Percentiles rank a stretch among this genome's conserved stretches.
phyloP scores from a whole-genome alignment of 2,329 filamentous ascomycete species.

The Lasiodiplodia gonubiensis region DNA sequence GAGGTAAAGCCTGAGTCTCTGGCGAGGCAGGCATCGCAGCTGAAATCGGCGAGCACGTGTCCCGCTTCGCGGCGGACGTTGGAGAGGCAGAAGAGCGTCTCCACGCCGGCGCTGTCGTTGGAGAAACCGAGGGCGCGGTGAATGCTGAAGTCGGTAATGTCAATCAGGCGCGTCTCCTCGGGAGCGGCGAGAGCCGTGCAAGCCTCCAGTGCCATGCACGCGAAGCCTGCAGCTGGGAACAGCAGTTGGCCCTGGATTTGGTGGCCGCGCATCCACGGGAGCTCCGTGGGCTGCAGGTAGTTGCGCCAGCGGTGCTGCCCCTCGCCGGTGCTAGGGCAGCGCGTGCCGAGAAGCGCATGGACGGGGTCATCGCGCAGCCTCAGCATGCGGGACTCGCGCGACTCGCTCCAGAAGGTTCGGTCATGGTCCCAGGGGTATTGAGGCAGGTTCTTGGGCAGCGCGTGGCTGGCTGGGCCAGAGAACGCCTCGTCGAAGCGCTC shows the following conservation, averaged over 20 bases:
- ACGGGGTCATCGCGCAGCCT: conserved; percentile 32
- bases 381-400: conserved; percentile 32
- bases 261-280: conserved; percentile 34
- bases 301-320: conserved; percentile 36
- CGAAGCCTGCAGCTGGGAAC: conserved; percentile 53
- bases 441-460: conserved; percentile 32
- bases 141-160: conserved; percentile 32
- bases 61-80: neutral
- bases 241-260: conserved; percentile 39
- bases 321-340: conserved; percentile 30
- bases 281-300: conserved; percentile 35
- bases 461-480: conserved; percentile 3
- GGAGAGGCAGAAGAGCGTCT: conserved; percentile 4
- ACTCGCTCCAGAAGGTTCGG: conserved; percentile 38
- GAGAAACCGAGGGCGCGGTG: conserved; percentile 30
- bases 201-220: conserved; percentile 46
- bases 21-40: no score
- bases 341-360: conserved; percentile 34
- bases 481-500: conserved; percentile 34
- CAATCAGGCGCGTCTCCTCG: conserved; percentile 27
- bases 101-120: conserved; percentile 15
- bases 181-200: conserved; percentile 19
- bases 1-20: no score
- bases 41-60: neutral
- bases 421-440: conserved; percentile 39